phyloP scores from a whole-genome alignment of 2,329 filamentous ascomycete species.

The Clarireedia sp. region DNA sequence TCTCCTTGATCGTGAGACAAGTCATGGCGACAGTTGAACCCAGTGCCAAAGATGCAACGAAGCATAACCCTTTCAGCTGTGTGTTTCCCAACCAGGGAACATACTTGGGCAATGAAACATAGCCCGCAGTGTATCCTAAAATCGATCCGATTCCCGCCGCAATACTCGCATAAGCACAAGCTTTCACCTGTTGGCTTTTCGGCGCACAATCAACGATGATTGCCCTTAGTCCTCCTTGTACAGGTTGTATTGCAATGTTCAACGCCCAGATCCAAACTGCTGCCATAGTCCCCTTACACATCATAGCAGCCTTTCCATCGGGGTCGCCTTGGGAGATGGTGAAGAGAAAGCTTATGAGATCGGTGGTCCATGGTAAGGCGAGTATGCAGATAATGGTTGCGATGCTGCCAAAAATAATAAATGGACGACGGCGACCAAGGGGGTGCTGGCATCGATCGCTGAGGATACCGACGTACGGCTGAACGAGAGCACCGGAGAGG shows the following conservation, averaged over 20 bases:
- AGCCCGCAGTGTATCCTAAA: slow-evolving; percentile 27
- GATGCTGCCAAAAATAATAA: slow-evolving; percentile 41
- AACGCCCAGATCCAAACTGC: slow-evolving; percentile 23
- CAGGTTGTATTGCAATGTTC: slow-evolving; percentile 29
- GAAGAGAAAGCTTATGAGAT: slow-evolving; percentile 27
- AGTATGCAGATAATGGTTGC: slow-evolving; percentile 43
- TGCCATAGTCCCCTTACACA: slow-evolving; percentile 10
- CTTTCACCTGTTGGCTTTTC: slow-evolving; percentile 25
- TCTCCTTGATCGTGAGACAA: slow-evolving; percentile 9
- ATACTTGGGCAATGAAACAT: slow-evolving; percentile 15
- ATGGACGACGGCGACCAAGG: slow-evolving; percentile 41
- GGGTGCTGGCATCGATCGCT: slow-evolving; percentile 40
- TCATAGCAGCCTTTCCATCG: background rate
- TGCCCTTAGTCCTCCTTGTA: slow-evolving; percentile 29
- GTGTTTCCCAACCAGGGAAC: slow-evolving; percentile 12
- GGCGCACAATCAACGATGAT: slow-evolving; percentile 30
- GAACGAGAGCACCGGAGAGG: slow-evolving; percentile 43
- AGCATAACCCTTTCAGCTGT: slow-evolving; percentile 22
- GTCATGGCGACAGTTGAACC: slow-evolving; percentile 11
- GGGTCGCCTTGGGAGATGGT: background rate
- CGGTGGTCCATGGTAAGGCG: slow-evolving; percentile 41
- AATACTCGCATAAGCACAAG: slow-evolving; percentile 26
- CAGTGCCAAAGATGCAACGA: slow-evolving; percentile 16
- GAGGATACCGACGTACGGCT: slow-evolving; percentile 45
- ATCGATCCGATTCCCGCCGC: slow-evolving; percentile 28